Conservation (phyloP, 169 alveolate species). For the Amoebophrya sp. region DNA sequence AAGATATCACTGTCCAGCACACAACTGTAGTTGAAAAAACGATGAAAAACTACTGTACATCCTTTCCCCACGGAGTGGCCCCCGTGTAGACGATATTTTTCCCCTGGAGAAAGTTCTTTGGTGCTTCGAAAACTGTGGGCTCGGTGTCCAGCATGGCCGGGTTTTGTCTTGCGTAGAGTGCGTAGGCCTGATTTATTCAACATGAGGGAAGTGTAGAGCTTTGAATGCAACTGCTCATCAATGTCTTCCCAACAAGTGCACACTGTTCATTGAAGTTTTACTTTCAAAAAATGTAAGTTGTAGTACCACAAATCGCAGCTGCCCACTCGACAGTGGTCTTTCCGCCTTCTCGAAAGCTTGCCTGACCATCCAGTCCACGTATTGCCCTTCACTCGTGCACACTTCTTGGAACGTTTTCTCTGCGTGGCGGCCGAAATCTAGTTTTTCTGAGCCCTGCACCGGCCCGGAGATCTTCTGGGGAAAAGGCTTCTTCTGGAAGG, state of each 20-base stretch:
- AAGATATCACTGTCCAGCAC: too few relatives aligned
- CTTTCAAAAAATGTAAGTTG: too few relatives aligned
- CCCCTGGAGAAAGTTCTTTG: not conserved
- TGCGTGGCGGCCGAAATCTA: not conserved
- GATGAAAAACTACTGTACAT: not conserved
- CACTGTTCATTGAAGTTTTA: too few relatives aligned
- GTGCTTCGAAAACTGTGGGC: not conserved
- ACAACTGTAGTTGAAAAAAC: too few relatives aligned
- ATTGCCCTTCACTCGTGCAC: not conserved
- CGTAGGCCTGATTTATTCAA: conserved; percentile 14
- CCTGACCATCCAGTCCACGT: not conserved
- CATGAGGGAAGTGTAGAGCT: too few relatives aligned
- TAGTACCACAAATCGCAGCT: conserved; percentile 2
- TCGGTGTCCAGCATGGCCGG: not conserved
- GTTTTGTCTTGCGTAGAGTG: not conserved
- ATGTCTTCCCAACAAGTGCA: too few relatives aligned
- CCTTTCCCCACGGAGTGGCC: not conserved
- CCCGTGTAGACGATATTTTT: not conserved
- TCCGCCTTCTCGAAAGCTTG: not conserved
- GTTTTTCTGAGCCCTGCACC: not conserved
- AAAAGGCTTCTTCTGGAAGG: too few relatives aligned
- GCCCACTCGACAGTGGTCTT: not conserved
- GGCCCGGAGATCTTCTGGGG: not conserved
- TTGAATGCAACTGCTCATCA: too few relatives aligned
- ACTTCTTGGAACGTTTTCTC: not conserved